Base-by-base conservation (phyloP, 2,329 filamentous ascomycete genomes). In the Rutstroemia sp. region DNA sequence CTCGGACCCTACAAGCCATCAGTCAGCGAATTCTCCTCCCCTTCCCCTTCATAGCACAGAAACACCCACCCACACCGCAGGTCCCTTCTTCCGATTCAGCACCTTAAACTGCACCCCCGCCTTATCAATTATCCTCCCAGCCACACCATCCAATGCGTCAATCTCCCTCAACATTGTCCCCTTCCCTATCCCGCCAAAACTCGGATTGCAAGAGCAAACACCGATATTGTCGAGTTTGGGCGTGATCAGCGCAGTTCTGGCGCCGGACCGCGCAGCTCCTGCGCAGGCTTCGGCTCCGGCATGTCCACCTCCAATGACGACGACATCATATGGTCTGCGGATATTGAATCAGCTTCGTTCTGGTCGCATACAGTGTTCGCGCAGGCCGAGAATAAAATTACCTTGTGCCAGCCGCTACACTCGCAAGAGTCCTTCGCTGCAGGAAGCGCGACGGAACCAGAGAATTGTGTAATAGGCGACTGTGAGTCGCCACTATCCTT, bases 151-250 rank as follows among this genome's bases (percentile, higher is more conserved):
- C 58, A 99, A 78, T 0, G 94, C 94, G 74, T 99, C 94, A 34
- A 99, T 86, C 72, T 99, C 94, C 44, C 92, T 86, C 51, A 99
- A 77, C 77, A 99, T 96, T 9, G 90, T 97, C 16, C 94, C 94
- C 71, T 99, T 99, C 46, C 94, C 94, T 65, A 99, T 97, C n/a
- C 94, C 94, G 41, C 94, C 94, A 69, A 99, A 95, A 62, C 90
- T 95, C 1, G 92, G 92, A 70, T 97, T 97, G 75, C 92, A 97
- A 38, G 92, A 96, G 74, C 92, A 97, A 30, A 94, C 90, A 55
- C 92, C 92, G 19, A 97, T 84, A 65, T 96, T 96, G 58, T 92
- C 86, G 57, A 90, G 72, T 59, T 88, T 90, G 2, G 92, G 94
- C 1, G 94, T 99, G 49, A 99, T 79, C 63, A 99, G 81, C 1